Conservation (phyloP, 768 basidiomycete genomes). For the Leccinum fibrillosum region DNA sequence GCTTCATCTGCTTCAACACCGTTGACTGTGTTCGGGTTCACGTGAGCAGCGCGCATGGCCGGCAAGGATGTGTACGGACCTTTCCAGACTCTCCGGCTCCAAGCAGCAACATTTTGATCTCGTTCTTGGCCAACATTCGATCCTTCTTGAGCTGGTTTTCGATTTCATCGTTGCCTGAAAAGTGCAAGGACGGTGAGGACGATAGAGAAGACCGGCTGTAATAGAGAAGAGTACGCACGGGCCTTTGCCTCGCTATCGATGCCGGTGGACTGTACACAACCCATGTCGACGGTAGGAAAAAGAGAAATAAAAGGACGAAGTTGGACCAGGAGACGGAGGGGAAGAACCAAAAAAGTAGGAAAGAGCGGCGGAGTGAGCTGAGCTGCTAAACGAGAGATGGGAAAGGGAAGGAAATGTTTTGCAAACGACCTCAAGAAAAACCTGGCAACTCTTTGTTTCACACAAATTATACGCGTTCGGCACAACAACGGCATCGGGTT, state of each 20-base stretch:
- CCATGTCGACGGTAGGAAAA: constrained; percentile 43
- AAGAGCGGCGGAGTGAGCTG: constrained; percentile 21
- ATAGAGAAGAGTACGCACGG: constrained; percentile 47
- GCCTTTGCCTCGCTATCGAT: constrained; percentile 81
- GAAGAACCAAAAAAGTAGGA: constrained; percentile 13
- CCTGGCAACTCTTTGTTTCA: background rate
- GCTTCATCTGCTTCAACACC: constrained; percentile 95
- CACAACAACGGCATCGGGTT: constrained; percentile 14
- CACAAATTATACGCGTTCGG: constrained; percentile 19
- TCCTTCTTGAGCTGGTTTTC: constrained; percentile 90
- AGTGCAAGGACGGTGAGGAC: background rate
- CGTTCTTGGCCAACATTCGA: constrained; percentile 85
- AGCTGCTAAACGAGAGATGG: constrained; percentile 13
- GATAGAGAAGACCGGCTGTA: background rate
- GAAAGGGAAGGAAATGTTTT: background rate
- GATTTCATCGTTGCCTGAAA: constrained; percentile 87
- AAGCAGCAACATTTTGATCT: constrained; percentile 93
- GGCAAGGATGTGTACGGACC: constrained; percentile 39
- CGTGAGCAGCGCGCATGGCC: background rate
- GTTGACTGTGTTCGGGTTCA: constrained; percentile 54
- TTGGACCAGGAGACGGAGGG: constrained; percentile 2
- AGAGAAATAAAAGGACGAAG: constrained; percentile 4
- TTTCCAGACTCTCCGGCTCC: constrained; percentile 98
- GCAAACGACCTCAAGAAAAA: constrained; percentile 10
- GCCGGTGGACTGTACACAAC: constrained; percentile 68